phyloP scores from a whole-genome alignment of 306 rosid species.

The Begonia peltatifolia region DNA sequence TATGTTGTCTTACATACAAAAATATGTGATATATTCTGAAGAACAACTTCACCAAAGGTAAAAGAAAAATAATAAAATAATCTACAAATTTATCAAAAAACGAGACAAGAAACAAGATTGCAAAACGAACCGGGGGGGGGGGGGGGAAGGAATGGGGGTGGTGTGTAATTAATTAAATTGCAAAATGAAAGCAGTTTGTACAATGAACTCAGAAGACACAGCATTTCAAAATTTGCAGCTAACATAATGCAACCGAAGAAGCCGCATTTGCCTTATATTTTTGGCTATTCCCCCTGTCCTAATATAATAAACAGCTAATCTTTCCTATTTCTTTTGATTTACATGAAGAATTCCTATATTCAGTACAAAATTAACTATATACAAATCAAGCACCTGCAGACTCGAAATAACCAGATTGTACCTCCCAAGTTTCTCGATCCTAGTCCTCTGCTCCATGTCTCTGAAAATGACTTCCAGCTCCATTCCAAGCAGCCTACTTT shows the following conservation, averaged over 20 bases:
- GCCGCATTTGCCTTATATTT: constrained; percentile 2
- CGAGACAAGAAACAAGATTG: too few species aligned
- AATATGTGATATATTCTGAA: too few species aligned
- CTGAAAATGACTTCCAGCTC: too few species aligned
- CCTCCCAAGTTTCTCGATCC: too few species aligned
- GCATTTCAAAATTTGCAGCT: constrained; percentile 5
- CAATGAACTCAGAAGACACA: constrained; percentile 3
- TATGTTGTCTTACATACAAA: too few species aligned
- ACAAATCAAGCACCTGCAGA: constrained; percentile 2
- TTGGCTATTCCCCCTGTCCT: background rate
- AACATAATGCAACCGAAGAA: background rate
- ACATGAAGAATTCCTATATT: constrained; percentile 5
- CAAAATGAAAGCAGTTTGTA: constrained; percentile 5
- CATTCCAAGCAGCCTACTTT: too few species aligned
- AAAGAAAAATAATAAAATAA: too few species aligned
- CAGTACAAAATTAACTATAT: constrained; percentile 7
- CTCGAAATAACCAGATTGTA: too few species aligned
- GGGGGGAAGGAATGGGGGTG: too few species aligned
- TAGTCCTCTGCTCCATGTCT: too few species aligned
- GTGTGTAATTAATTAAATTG: constrained; percentile 7
- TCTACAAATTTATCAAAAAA: too few species aligned
- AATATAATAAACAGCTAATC: background rate
- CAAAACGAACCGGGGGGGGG: background rate
- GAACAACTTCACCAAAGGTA: background rate
- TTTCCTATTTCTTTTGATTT: constrained; percentile 10